Conservation (phyloP, 306 rosid species). For the Glycyrrhiza uralensis region DNA sequence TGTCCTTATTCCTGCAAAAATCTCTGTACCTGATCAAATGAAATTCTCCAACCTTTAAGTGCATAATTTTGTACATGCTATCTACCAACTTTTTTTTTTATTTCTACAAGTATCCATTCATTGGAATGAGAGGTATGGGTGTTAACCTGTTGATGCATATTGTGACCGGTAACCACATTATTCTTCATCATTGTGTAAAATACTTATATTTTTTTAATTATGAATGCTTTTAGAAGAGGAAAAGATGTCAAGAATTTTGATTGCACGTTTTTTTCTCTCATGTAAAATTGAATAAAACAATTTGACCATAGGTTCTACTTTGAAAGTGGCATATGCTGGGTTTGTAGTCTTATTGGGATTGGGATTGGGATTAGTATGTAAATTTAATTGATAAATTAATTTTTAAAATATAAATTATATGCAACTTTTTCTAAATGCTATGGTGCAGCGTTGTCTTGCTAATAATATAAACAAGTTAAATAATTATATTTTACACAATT, state of each 20-base stretch:
- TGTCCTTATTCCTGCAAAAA: conserved; percentile 2
- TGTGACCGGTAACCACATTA: background rate
- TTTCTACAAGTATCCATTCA: background rate
- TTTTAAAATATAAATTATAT: too few relatives aligned
- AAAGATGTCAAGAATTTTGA: background rate
- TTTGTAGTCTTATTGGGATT: conserved; percentile 4
- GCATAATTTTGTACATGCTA: background rate
- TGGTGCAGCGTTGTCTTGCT: too few relatives aligned
- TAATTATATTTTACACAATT: too few relatives aligned
- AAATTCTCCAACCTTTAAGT: background rate
- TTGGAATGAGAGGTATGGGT: background rate
- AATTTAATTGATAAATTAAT: too few relatives aligned
- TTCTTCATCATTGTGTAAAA: background rate
- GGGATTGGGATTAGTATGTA: too few relatives aligned
- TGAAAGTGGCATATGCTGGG: conserved; percentile 10
- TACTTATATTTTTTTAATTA: background rate
- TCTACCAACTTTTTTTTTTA: background rate
- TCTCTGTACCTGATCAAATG: background rate
- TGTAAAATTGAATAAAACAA: conserved; percentile 14
- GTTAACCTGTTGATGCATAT: background rate
- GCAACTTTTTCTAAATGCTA: too few relatives aligned
- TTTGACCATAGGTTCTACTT: conserved; percentile 5
- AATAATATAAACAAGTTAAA: too few relatives aligned
- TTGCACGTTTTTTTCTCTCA: background rate
- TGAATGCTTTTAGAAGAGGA: conserved; percentile 7